phyloP scores from a whole-genome alignment of 176 grass and related monocot genomes.

The Areca catechu region DNA sequence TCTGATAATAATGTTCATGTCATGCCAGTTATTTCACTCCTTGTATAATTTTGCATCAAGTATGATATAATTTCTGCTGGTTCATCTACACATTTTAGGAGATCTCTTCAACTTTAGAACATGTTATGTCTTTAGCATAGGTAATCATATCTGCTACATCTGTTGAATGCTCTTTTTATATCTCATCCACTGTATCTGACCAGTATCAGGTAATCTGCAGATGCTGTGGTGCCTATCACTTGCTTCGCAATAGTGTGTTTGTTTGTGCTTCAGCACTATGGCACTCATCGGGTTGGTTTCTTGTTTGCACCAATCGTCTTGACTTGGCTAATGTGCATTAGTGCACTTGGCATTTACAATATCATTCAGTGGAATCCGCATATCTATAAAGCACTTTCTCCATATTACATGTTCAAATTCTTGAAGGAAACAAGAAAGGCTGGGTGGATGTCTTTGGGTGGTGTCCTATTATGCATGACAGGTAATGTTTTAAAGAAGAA shows the following conservation, averaged over 20 bases:
- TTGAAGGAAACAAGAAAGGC: conserved; percentile 84
- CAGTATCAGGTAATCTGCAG: conserved; percentile 23
- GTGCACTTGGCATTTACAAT: conserved; percentile 82
- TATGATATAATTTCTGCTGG: too few species aligned
- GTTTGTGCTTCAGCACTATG: conserved; percentile 91
- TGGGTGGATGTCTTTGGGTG: conserved; percentile 99
- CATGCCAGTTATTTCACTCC: too few species aligned
- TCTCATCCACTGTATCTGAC: not conserved
- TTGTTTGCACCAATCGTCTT: conserved; percentile 86
- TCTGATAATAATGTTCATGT: too few species aligned
- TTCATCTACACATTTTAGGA: too few species aligned
- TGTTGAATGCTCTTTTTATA: conserved; percentile 15
- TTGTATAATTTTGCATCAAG: too few species aligned
- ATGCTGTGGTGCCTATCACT: conserved; percentile 86
- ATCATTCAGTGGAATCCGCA: conserved; percentile 91
- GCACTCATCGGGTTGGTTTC: conserved; percentile 80
- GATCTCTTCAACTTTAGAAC: too few species aligned
- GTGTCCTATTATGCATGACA: conserved; percentile 96
- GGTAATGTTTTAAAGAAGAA: conserved; percentile 33
- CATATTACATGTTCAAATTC: conserved; percentile 87
- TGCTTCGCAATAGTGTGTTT: conserved; percentile 77
- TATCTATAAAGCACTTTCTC: conserved; percentile 78
- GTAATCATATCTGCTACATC: not conserved
- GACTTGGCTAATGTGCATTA: conserved; percentile 86
- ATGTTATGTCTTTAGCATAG: too few species aligned